phyloP scores from a whole-genome alignment of 176 grass and related monocot species.

The Musa itinerans region DNA sequence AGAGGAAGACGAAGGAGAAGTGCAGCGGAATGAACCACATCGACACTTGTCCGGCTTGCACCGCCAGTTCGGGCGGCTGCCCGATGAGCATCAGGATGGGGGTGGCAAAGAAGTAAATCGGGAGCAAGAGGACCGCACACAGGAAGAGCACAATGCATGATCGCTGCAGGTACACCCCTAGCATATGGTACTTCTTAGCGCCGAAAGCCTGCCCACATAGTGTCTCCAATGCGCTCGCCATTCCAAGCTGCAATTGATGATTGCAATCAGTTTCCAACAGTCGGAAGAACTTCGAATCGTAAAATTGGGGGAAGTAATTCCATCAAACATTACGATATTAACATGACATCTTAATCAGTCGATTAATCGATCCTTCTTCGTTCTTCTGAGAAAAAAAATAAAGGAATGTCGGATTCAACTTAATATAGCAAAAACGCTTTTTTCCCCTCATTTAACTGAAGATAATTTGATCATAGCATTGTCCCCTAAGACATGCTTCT shows the following conservation, averaged over 20 bases:
- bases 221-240: slow-evolving; percentile 41
- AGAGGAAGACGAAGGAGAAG: slow-evolving; percentile 15
- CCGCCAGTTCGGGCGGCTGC: slow-evolving; percentile 15
- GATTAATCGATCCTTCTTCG: too few relatives aligned
- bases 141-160: slow-evolving; percentile 32
- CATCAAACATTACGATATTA: too few relatives aligned
- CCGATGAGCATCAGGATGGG: slow-evolving; percentile 29
- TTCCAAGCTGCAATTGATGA: neutral
- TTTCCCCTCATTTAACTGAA: too few relatives aligned
- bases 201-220: slow-evolving; percentile 42
- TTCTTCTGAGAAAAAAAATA: too few relatives aligned
- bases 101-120: slow-evolving; percentile 23
- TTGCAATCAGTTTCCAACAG: neutral
- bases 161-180: slow-evolving; percentile 34
- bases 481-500: too few relatives aligned
- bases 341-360: too few relatives aligned
- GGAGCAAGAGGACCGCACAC: slow-evolving; percentile 15
- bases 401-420: too few relatives aligned
- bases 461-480: too few relatives aligned
- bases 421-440: too few relatives aligned
- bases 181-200: slow-evolving; percentile 25
- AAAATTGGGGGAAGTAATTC: too few relatives aligned
- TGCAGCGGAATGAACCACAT: slow-evolving; percentile 33
- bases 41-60: slow-evolving; percentile 1
- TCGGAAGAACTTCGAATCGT: too few relatives aligned